Evolutionary conservation across 2,329 filamentous ascomycete species (phyloP).

Genomic region (Fusarium agapanthi): DNA sequence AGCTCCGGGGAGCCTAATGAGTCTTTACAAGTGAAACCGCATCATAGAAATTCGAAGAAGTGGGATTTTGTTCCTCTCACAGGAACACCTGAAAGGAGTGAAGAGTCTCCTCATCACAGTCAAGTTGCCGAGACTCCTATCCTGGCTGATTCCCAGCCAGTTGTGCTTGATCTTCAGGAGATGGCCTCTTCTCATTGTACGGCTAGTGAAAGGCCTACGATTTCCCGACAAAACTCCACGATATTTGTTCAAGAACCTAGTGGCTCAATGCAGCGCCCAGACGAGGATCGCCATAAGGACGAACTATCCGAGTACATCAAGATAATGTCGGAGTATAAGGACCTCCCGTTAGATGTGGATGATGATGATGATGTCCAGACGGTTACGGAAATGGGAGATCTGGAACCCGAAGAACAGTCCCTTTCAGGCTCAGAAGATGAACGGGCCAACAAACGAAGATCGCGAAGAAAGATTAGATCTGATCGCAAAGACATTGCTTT

Average conservation of each 20-base stretch:
- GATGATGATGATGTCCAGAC: constrained; percentile 57
- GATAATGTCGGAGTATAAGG: constrained; percentile 66
- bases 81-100: constrained; percentile 49
- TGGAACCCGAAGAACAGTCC: constrained; percentile 18
- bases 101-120: constrained; percentile 44
- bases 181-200: neutral
- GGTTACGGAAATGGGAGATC: constrained; percentile 21
- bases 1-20: constrained; percentile 36
- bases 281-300: constrained; percentile 49
- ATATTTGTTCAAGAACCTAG: neutral
- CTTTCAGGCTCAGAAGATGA: constrained; percentile 38
- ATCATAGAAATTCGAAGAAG: constrained; percentile 48
- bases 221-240: neutral
- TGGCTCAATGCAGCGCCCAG: neutral
- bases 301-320: constrained; percentile 72
- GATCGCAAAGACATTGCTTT: constrained; percentile 46
- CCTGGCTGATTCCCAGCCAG: constrained; percentile 38
- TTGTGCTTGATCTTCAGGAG: constrained; percentile 36
- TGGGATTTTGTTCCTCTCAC: constrained; percentile 51
- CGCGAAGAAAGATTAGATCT: constrained; percentile 31
- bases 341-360: constrained; percentile 64
- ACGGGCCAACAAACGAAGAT: constrained; percentile 21
- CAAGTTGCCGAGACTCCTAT: constrained; percentile 28
- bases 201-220: neutral
- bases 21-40: constrained; percentile 61